Evolutionary conservation across 2,329 filamentous ascomycete species (phyloP).

Genomic region (Epichloe elymi): DNA sequence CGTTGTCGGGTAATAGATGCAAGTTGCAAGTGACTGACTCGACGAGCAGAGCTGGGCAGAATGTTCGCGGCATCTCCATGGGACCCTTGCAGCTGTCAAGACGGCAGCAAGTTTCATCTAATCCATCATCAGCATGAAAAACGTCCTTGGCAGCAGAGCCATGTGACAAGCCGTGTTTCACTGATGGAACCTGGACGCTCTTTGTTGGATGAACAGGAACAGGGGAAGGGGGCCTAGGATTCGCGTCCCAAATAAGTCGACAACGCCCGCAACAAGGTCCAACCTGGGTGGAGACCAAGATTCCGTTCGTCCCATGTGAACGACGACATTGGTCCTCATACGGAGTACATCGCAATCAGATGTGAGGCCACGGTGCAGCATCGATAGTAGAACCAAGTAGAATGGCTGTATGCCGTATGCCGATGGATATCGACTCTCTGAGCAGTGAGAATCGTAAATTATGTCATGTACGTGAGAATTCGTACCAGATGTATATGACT

Average conservation of each 20-base stretch:
- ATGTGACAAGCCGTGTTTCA: not conserved
- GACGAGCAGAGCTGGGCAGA: not conserved
- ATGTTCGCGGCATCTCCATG: not conserved
- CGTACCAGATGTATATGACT: not conserved
- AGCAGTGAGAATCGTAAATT: not conserved
- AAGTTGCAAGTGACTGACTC: not conserved
- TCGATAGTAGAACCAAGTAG: not conserved
- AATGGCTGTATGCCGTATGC: not conserved
- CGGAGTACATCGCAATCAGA: not conserved
- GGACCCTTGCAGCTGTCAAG: not conserved
- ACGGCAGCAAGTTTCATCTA: not conserved
- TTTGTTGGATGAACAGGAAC: not conserved
- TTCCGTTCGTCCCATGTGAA: too few species aligned
- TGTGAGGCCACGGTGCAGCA: not conserved
- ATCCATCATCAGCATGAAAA: not conserved
- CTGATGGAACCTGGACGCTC: not conserved
- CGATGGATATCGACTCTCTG: too few species aligned
- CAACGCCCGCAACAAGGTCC: not conserved
- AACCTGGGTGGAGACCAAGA: too few species aligned
- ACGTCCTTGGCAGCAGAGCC: not conserved
- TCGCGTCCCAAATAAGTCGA: not conserved
- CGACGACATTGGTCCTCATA: too few species aligned
- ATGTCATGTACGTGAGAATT: not conserved
- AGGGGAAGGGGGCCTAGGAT: not conserved
- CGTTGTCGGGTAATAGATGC: not conserved